These are phyloP conservation scores for Aspergillus nidulans DNA, from an alignment of 495 filamentous ascomycete genomes.

Conservation along the genomic window DNA sequence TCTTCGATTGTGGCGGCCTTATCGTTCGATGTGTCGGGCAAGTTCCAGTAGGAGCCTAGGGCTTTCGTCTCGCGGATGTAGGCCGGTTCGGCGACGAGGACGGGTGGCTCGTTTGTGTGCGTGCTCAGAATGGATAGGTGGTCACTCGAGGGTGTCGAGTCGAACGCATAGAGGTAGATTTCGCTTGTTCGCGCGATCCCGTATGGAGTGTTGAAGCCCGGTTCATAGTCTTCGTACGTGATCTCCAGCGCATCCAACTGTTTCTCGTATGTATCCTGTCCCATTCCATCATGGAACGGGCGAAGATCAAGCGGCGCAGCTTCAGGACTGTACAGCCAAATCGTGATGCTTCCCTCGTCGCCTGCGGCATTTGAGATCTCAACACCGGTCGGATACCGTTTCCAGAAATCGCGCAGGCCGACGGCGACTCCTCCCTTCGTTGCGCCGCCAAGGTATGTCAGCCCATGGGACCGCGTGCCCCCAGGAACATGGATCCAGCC, in stretches of 20 bases:
- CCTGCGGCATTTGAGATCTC: slow-evolving; percentile 37
- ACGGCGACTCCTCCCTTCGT: slow-evolving; percentile 41
- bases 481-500: slow-evolving; percentile 48
- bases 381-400: slow-evolving; percentile 44
- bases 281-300: slow-evolving; percentile 47
- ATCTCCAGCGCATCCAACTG: slow-evolving; percentile 48
- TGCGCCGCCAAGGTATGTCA: slow-evolving; percentile 45
- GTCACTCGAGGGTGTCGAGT: slow-evolving; percentile 32
- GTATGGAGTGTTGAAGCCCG: slow-evolving; percentile 40
- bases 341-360: slow-evolving; percentile 34
- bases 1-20: slow-evolving; percentile 28
- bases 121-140: slow-evolving; percentile 26
- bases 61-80: slow-evolving; percentile 40
- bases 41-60: slow-evolving; percentile 40
- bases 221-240: slow-evolving; percentile 52
- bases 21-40: slow-evolving; percentile 8
- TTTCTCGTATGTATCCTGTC: slow-evolving; percentile 39
- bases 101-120: slow-evolving; percentile 33
- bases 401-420: slow-evolving; percentile 48
- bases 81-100: slow-evolving; percentile 30
- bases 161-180: slow-evolving; percentile 39
- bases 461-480: slow-evolving; percentile 39
- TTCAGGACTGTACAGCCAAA: slow-evolving; percentile 48
- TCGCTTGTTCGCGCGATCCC: slow-evolving; percentile 47
- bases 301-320: slow-evolving; percentile 44